Percentiles rank a stretch among this genome's conserved stretches.
Evolutionary conservation across 768 basidiomycete genomes (phyloP).

Genomic region (Boletus rufocinnamomeus): DNA sequence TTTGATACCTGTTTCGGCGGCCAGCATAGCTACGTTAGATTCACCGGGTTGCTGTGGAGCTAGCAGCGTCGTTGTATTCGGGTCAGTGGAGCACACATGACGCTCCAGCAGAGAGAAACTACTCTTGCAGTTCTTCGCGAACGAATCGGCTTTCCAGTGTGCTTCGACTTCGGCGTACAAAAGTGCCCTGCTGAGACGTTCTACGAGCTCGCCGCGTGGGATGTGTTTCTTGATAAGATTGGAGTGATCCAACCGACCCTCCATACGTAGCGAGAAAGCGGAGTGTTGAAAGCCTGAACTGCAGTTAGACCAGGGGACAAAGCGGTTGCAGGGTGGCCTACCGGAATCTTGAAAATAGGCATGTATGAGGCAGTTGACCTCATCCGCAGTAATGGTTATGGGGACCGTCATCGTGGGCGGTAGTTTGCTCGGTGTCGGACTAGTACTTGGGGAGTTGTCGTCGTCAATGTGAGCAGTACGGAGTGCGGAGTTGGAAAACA

Average conservation of each 20-base stretch:
- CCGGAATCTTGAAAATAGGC: slow-evolving; percentile 85
- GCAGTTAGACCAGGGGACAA: slow-evolving; percentile 11
- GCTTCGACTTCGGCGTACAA: slow-evolving; percentile 82
- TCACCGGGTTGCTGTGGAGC: slow-evolving; percentile 24
- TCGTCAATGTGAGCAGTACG: background rate
- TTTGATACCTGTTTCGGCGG: slow-evolving; percentile 39
- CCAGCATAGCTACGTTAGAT: slow-evolving; percentile 3
- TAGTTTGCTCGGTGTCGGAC: background rate
- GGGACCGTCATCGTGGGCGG: slow-evolving; percentile 40
- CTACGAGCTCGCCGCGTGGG: slow-evolving; percentile 78
- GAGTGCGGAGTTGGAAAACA: slow-evolving; percentile 33
- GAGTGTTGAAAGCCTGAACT: slow-evolving; percentile 73
- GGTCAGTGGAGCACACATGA: slow-evolving; percentile 66
- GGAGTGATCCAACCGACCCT: slow-evolving; percentile 69
- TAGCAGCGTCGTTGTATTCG: slow-evolving; percentile 26
- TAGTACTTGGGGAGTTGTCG: background rate
- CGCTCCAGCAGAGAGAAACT: slow-evolving; percentile 74
- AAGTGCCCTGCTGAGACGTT: slow-evolving; percentile 77
- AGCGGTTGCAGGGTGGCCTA: slow-evolving; percentile 26
- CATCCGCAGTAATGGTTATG: slow-evolving; percentile 73
- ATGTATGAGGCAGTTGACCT: slow-evolving; percentile 84
- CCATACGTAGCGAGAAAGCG: slow-evolving; percentile 77
- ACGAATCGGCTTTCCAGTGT: slow-evolving; percentile 69
- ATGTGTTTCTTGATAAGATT: slow-evolving; percentile 71
- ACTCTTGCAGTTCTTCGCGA: slow-evolving; percentile 65